These are phyloP conservation scores for Cicer judaicum DNA, from an alignment of 306 rosid species.

Conservation along the genomic window DNA sequence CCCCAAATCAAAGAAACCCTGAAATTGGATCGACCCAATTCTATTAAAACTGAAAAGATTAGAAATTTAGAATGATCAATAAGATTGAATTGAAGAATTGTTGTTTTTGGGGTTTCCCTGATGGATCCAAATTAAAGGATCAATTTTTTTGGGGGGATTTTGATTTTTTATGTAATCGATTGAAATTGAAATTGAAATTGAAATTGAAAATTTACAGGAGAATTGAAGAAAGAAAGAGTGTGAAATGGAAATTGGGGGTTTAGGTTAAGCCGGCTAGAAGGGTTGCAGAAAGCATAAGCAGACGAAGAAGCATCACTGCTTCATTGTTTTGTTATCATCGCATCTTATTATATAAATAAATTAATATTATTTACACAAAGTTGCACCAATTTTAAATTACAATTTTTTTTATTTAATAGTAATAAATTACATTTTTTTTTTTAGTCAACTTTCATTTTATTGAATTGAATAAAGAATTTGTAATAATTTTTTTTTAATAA, in stretches of 20 bases:
- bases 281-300: constrained; percentile 44
- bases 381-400: too few relatives aligned
- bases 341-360: background rate
- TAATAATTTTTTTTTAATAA: too few relatives aligned
- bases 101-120: constrained; percentile 33
- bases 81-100: constrained; percentile 50
- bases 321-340: constrained; percentile 41
- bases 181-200: constrained; percentile 16
- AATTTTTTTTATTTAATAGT: too few relatives aligned
- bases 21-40: constrained; percentile 55
- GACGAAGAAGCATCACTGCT: constrained; percentile 52
- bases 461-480: too few relatives aligned
- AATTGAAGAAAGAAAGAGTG: background rate
- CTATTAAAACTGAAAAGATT: constrained; percentile 18
- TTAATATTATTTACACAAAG: too few relatives aligned
- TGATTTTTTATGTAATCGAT: background rate
- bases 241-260: constrained; percentile 42
- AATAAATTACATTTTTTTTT: too few relatives aligned
- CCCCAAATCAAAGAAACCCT: constrained; percentile 28
- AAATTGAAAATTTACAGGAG: background rate
- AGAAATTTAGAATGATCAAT: constrained; percentile 28
- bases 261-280: constrained; percentile 47
- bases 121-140: constrained; percentile 36
- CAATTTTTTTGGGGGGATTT: background rate
- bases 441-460: too few relatives aligned